Evolutionary conservation across 73 alveolate genomes (phyloP), one percentile per base, ranked within the genome.

Genomic region (Paramecium sonneborni): DNA sequence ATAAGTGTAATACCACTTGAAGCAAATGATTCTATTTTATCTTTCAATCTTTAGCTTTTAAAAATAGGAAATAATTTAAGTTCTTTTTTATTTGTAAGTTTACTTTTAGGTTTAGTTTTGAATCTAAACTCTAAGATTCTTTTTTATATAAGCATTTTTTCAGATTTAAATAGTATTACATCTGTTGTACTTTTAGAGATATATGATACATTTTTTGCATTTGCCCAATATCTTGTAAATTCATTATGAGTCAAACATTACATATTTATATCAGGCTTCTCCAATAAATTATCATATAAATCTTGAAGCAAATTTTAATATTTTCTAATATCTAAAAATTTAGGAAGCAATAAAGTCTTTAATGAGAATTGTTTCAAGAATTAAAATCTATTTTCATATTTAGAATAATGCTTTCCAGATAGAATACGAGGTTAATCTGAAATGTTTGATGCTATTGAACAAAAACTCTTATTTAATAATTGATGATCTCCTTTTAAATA

Each of bases 141-240:
- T 0, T 62, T 10, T 30, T 21, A 28, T 14, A 62, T 14, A 0
- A 57, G 1, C 38, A 24, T 57, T 3, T 30, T 9, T 4, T 62
- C 84, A 14, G 44, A 62, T 62, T 62, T 62, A 1, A 24, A 26
- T 0, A 2, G 24, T 0, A 62, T 6, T 23, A 62, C 44, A 62
- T 62, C 84, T 12, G 21, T 2, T 11, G 28, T 9, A 3, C 84
- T 62, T 11, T 0, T 26, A 23, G 84, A 26, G 1, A 62, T 5
- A 11, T 62, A 62, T 10, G n/a, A 20, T 26, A 1, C 84, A 62
- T 26, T 62, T 32, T 62, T 26, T 30, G 84, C 23, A 62, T 62
- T 32, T 6, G 84, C 84, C 84, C 84, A 62, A 62, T 62, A 62
- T 62, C 84, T 62, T 12, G 84, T 62, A 32, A 62, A 62, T 62